Percentiles rank a stretch among this genome's conserved stretches.
These are phyloP conservation scores for Polytolypa hystricis DNA, from an alignment of 2,329 filamentous ascomycete species.

Conservation along the genomic window DNA sequence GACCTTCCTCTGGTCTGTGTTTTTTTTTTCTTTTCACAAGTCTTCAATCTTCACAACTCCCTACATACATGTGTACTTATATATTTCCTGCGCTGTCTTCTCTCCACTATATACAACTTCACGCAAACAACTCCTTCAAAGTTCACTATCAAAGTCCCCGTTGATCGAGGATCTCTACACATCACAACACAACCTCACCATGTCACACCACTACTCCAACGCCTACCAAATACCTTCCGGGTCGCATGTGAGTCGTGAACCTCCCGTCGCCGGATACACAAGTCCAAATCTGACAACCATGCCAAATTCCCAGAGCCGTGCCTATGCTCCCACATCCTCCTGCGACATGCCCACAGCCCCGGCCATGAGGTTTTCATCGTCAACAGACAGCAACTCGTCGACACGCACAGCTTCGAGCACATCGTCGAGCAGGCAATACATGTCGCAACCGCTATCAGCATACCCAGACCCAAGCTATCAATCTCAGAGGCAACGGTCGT, in stretches of 20 bases:
- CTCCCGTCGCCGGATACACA: not conserved
- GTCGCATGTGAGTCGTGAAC: constrained; percentile 6
- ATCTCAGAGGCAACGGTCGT: not conserved
- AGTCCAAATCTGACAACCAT: constrained; percentile 5
- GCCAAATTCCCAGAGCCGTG: not conserved
- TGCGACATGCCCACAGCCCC: constrained; percentile 9
- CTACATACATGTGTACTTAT: too few species aligned
- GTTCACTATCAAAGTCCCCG: too few species aligned
- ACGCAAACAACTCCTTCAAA: too few species aligned
- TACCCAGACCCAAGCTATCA: constrained; percentile 4
- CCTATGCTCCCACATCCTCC: constrained; percentile 1
- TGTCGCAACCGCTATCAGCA: not conserved
- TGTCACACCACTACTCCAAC: too few species aligned
- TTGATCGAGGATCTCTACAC: too few species aligned
- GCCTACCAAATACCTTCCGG: too few species aligned
- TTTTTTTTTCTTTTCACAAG: too few species aligned
- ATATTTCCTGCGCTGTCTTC: too few species aligned
- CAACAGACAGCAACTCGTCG: constrained; percentile 13
- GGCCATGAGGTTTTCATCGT: constrained; percentile 13
- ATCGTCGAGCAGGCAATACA: constrained; percentile 2
- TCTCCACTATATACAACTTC: too few species aligned
- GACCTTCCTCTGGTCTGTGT: too few species aligned
- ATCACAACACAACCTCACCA: too few species aligned
- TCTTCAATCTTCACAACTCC: too few species aligned
- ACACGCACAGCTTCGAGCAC: constrained; percentile 11